A percentile compares a stretch with the other conserved stretches of the same genome.
phyloP scores from a whole-genome alignment of 106 monocot species.

The Gastrodia elata region DNA sequence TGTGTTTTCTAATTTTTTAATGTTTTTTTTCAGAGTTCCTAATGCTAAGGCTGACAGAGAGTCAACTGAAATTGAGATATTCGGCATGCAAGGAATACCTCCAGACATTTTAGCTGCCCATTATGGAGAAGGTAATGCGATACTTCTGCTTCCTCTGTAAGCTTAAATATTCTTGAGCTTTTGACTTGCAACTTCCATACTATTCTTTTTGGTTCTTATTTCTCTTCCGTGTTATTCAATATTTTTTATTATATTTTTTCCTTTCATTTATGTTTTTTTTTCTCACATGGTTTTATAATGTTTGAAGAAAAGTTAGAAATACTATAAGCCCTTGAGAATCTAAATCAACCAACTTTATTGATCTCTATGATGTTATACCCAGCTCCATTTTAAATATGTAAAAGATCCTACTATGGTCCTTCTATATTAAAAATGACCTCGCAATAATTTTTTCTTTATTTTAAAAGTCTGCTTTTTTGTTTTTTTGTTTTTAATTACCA shows the following conservation, averaged over 20 bases:
- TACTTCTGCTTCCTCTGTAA: background rate
- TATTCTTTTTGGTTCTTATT: background rate
- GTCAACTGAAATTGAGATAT: conserved; percentile 72
- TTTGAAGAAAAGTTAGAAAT: too few relatives aligned
- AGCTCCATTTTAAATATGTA: background rate
- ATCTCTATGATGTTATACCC: background rate
- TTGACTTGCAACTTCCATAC: background rate
- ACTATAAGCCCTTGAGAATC: too few relatives aligned
- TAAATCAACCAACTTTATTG: background rate
- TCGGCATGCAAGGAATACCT: conserved; percentile 84
- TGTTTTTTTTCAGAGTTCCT: conserved; percentile 40
- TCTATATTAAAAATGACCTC: background rate
- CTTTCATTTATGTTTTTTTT: background rate
- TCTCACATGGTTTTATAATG: background rate
- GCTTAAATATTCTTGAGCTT: background rate
- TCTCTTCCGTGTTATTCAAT: background rate
- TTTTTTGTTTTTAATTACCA: background rate
- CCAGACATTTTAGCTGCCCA: conserved; percentile 60
- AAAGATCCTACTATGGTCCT: background rate
- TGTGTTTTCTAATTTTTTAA: background rate
- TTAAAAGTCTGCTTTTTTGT: background rate
- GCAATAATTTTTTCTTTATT: background rate
- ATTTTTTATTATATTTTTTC: background rate
- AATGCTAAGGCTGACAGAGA: conserved; percentile 71
- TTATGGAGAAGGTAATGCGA: conserved; percentile 58